Conservation (phyloP, 331 rosid species). For the Quercus phellos region DNA sequence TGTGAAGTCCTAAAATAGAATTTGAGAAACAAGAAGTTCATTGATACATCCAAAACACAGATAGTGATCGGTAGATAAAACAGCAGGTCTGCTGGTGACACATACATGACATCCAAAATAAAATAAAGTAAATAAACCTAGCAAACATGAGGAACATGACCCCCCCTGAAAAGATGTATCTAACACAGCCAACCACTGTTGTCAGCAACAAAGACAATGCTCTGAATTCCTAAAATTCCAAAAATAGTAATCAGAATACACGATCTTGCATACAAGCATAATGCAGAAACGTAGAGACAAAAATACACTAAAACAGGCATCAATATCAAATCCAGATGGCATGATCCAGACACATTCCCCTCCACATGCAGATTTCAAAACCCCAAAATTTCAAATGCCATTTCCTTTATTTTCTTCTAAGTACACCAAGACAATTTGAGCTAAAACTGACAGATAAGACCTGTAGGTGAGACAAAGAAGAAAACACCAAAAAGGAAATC, state of each 20-base stretch:
- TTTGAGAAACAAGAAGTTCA: conserved; percentile 20
- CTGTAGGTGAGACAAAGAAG: too few species aligned
- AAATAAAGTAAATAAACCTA: too few species aligned
- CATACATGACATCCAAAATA: not conserved
- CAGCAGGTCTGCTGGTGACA: not conserved
- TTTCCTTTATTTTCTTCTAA: too few species aligned
- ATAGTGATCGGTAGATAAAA: not conserved
- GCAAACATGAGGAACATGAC: not conserved
- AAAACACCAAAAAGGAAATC: too few species aligned
- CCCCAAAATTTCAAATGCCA: not conserved
- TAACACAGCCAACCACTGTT: not conserved
- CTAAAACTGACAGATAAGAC: too few species aligned
- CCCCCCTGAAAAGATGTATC: too few species aligned
- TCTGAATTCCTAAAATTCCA: not conserved
- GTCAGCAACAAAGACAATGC: not conserved
- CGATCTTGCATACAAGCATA: not conserved
- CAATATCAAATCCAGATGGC: not conserved
- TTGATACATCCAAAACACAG: not conserved
- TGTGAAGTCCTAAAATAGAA: conserved; percentile 74
- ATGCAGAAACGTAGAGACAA: too few species aligned
- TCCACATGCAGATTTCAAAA: not conserved
- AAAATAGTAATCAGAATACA: not conserved
- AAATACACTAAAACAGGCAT: not conserved
- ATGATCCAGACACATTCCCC: not conserved
- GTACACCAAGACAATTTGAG: too few species aligned